These are phyloP conservation scores for Fusarium euwallaceae DNA, from an alignment of 2,329 filamentous ascomycete genomes.

Conservation along the genomic window DNA sequence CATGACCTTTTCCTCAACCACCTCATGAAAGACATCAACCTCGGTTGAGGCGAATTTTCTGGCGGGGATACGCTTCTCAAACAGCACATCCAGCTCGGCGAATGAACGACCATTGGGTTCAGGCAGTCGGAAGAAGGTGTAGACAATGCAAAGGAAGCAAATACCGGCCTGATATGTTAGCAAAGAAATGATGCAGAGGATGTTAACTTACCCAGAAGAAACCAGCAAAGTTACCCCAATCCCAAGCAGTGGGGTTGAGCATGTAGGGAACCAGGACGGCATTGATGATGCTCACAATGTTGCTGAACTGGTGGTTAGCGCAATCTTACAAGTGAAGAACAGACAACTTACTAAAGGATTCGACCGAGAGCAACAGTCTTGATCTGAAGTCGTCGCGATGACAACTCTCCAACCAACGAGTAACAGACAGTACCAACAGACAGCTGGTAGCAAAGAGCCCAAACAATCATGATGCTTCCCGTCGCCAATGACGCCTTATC, in stretches of 20 bases:
- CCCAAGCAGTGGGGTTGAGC: slow-evolving; percentile 88
- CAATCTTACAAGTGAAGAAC: rapidly evolving
- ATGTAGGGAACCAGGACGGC: slow-evolving; percentile 90
- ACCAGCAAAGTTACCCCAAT: slow-evolving; percentile 88
- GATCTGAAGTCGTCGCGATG: slow-evolving; percentile 85
- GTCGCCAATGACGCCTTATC: slow-evolving; percentile 78
- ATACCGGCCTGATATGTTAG: slow-evolving; percentile 67
- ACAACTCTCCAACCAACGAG: slow-evolving; percentile 87
- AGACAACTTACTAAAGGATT: slow-evolving; percentile 73
- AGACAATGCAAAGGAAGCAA: slow-evolving; percentile 84
- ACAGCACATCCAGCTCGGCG: slow-evolving; percentile 87
- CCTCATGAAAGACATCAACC: slow-evolving; percentile 68
- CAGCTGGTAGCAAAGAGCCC: slow-evolving; percentile 86
- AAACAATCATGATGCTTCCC: slow-evolving; percentile 84
- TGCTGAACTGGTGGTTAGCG: slow-evolving; percentile 60
- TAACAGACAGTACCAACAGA: slow-evolving; percentile 92
- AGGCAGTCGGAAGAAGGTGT: slow-evolving; percentile 71
- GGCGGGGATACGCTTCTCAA: slow-evolving; percentile 79
- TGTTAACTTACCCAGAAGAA: slow-evolving; percentile 79
- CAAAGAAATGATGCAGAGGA: background rate
- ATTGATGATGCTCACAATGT: slow-evolving; percentile 84
- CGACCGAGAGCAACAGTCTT: slow-evolving; percentile 92
- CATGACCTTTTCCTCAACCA: slow-evolving; percentile 62
- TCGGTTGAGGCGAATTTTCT: slow-evolving; percentile 76
- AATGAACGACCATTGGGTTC: slow-evolving; percentile 86